These are phyloP conservation scores for Ligustrum vulgare DNA, from an alignment of 257 asterid species.

Conservation along the genomic window DNA sequence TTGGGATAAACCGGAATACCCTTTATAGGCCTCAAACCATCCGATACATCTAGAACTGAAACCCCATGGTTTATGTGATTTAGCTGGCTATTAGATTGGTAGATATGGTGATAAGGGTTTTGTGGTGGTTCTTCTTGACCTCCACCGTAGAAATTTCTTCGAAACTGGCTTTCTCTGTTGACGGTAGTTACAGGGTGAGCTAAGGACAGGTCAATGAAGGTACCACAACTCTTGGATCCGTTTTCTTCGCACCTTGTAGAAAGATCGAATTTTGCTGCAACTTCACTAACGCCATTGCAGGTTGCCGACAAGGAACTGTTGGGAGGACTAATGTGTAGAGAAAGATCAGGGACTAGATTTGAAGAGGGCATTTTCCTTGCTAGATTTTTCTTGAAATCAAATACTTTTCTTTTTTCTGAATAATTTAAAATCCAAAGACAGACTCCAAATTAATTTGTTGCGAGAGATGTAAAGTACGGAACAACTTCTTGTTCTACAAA, in stretches of 20 bases:
- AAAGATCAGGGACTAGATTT: conserved; percentile 66
- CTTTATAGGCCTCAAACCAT: conserved; percentile 67
- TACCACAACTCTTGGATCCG: conserved; percentile 15
- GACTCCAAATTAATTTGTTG: neutral
- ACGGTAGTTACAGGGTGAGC: conserved; percentile 45
- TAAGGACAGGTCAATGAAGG: conserved; percentile 67
- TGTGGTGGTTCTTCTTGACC: conserved; percentile 32
- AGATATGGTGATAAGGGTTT: conserved; percentile 47
- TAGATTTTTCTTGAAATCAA: conserved; percentile 13
- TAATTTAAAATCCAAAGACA: neutral
- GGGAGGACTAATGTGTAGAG: conserved; percentile 87
- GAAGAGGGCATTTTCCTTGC: conserved; percentile 50
- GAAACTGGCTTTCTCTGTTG: conserved; percentile 11
- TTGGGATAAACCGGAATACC: conserved; percentile 72
- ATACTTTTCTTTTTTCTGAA: neutral
- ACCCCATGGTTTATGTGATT: conserved; percentile 51
- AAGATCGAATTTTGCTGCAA: conserved; percentile 34
- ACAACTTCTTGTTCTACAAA: neutral
- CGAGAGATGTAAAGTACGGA: neutral
- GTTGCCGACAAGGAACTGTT: conserved; percentile 41
- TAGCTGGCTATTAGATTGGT: conserved; percentile 26
- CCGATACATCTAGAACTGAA: conserved; percentile 49
- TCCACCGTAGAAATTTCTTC: conserved; percentile 19
- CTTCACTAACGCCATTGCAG: conserved; percentile 18
- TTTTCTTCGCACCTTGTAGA: conserved; percentile 18